Conservation (phyloP, 441 rosid species). For the Capsella rubella region DNA sequence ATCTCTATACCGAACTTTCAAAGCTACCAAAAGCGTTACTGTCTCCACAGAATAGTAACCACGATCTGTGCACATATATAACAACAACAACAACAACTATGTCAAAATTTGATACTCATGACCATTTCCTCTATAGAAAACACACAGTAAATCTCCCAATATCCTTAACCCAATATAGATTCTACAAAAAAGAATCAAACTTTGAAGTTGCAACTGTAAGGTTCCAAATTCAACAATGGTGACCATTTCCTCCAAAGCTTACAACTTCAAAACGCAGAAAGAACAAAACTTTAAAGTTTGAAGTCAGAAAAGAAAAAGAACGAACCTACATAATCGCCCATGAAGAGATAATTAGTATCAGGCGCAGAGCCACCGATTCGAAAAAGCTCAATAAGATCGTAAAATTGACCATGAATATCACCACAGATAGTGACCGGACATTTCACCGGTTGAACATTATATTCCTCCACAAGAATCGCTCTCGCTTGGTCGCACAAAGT, state of each 20-base stretch:
- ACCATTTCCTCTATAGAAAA: neutral
- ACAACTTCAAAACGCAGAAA: neutral
- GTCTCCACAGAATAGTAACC: conserved; percentile 19
- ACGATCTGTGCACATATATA: conserved; percentile 3
- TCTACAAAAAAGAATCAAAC: too few species aligned
- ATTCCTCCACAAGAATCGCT: conserved; percentile 76
- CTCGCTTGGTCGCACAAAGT: conserved; percentile 60
- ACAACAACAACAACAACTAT: neutral
- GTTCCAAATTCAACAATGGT: neutral
- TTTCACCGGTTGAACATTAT: conserved; percentile 89
- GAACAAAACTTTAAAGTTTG: neutral
- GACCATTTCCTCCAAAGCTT: neutral
- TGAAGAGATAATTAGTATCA: conserved; percentile 83
- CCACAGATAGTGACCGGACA: conserved; percentile 87
- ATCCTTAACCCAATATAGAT: too few species aligned
- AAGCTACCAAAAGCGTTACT: neutral
- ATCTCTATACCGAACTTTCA: conserved; percentile 13
- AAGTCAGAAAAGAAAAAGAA: neutral
- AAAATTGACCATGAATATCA: conserved; percentile 86
- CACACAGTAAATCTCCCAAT: too few species aligned
- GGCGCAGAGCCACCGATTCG: conserved; percentile 83
- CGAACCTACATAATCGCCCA: conserved; percentile 91
- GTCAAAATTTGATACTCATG: neutral
- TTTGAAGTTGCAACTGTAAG: neutral
- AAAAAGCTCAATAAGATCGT: conserved; percentile 47